phyloP scores from a whole-genome alignment of 108 stramenopile genomes.

The Pseudonitzschia delicatissima region DNA sequence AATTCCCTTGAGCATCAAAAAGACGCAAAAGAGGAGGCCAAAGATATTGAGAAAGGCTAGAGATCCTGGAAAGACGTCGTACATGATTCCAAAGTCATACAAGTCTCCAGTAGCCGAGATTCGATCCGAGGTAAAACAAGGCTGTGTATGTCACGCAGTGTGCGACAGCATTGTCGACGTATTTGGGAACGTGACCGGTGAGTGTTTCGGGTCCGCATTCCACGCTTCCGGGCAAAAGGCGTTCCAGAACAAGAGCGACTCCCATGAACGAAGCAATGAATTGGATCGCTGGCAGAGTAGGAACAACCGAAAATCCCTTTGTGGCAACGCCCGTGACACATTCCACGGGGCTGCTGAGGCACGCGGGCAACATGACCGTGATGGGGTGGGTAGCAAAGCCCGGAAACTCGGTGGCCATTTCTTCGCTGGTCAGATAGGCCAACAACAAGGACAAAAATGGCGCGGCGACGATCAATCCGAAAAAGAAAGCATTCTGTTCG shows the following conservation, averaged over 20 bases:
- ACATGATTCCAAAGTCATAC: conserved; percentile 51
- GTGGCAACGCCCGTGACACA: conserved; percentile 28
- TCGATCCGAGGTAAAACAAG: conserved; percentile 41
- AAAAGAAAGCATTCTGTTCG: conserved; percentile 58
- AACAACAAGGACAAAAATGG: conserved; percentile 55
- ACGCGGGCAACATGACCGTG: conserved; percentile 37
- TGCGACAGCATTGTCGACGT: conserved; percentile 55
- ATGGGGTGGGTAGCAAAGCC: conserved; percentile 38
- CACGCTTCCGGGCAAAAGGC: conserved; percentile 76
- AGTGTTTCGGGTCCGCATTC: conserved; percentile 48
- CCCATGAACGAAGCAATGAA: conserved; percentile 68
- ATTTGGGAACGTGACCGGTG: conserved; percentile 60
- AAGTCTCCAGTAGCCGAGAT: conserved; percentile 28
- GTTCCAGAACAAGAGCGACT: conserved; percentile 74
- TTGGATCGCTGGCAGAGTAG: conserved; percentile 23
- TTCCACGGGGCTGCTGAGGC: conserved; percentile 19
- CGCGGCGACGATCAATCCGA: conserved; percentile 42
- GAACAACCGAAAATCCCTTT: conserved; percentile 42
- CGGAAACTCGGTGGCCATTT: conserved; percentile 27
- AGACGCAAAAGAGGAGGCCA: conserved; percentile 84
- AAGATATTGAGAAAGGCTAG: conserved; percentile 90
- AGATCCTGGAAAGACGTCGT: conserved; percentile 61
- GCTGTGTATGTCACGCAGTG: conserved; percentile 44
- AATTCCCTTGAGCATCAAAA: conserved; percentile 88
- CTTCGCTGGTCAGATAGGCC: conserved; percentile 45